Base-by-base conservation (phyloP, 805 yeast species). In the Hanseniaspora nectarophila region DNA sequence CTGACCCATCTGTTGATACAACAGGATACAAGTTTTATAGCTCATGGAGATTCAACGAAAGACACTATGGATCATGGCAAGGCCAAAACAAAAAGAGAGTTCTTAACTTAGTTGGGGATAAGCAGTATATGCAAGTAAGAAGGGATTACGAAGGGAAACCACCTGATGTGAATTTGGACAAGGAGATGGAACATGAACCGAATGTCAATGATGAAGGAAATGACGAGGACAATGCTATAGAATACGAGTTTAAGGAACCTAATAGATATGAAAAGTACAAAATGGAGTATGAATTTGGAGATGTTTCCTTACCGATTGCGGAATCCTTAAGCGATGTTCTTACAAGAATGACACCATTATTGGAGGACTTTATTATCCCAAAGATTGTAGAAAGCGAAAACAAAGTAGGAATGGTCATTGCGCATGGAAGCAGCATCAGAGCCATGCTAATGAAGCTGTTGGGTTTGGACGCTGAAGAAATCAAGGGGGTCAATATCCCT, bases 31-130 rank as follows among this genome's bases (percentile, higher is more conserved):
- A 74, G 42, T 76, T 79, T 54, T 68, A 74, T 60, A 79, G 85
- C 67, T 73, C 82, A 4, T 84, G 90, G 90, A 75, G 90, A 67
- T 67, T 84, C 61, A 84, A 84, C 67, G 94, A 84, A 66, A 76
- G 94, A 67, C 94, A 84, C 68, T 84, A 84, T 69, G 94, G 94
- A 55, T 77, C 78, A 42, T 74, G 85, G 69, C 92, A 84, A 69
- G 94, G 94, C 46, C 75, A 77, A 61, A 76, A 82, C 57, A 85
- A 85, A 68, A 81, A 80, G 33, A 76, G 76, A 42, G 76, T 85
- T 29, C 68, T 83, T 60, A 69, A 73, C 57, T 69, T 76, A 59
- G 81, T 78, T 63, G 95, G 95, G 39, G 71, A 78, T 60, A 83
- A 81, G 56, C 70, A 82, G 67, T 85, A 81, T 70, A 83, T 81